These are phyloP conservation scores for Chlamydomonas sp. DNA, from an alignment of 139 green algal genomes.

Conservation along the genomic window DNA sequence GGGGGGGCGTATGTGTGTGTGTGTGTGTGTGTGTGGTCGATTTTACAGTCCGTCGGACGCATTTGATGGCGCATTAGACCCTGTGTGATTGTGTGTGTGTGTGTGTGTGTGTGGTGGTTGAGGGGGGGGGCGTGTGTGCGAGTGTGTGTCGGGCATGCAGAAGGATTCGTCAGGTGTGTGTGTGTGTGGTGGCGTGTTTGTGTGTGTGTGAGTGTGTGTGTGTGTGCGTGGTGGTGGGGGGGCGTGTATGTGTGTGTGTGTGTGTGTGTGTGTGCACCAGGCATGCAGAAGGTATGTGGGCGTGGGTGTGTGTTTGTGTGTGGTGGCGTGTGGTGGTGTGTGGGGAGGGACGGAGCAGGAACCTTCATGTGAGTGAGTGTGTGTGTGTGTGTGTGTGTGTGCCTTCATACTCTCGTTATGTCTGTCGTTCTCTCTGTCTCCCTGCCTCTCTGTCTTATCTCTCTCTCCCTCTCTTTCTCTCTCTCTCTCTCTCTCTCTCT, in stretches of 20 bases:
- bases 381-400: slow-evolving; percentile 1
- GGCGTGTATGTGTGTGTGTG: background rate
- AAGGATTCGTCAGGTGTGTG: too few relatives aligned
- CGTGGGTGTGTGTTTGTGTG: background rate
- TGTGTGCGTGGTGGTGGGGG: background rate
- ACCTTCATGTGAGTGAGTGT: background rate
- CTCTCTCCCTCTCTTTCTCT: background rate
- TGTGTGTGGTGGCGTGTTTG: background rate
- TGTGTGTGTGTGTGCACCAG: background rate
- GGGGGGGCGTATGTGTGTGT: too few relatives aligned
- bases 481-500: background rate
- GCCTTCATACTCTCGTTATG: background rate
- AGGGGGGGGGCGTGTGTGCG: too few relatives aligned
- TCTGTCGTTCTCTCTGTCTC: background rate
- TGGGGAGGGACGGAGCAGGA: too few relatives aligned
- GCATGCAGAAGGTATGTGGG: too few relatives aligned
- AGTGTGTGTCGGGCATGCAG: too few relatives aligned
- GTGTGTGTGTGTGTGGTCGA: too few relatives aligned
- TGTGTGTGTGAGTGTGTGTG: background rate
- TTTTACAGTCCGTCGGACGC: too few relatives aligned
- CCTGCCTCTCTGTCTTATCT: background rate
- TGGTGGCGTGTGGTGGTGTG: background rate
- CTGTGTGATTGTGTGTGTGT: too few relatives aligned
- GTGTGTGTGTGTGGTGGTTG: too few relatives aligned
- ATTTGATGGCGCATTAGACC: too few relatives aligned